phyloP scores from a whole-genome alignment of 352 stramenopile species.

The Phytophthora boehmeriae region DNA sequence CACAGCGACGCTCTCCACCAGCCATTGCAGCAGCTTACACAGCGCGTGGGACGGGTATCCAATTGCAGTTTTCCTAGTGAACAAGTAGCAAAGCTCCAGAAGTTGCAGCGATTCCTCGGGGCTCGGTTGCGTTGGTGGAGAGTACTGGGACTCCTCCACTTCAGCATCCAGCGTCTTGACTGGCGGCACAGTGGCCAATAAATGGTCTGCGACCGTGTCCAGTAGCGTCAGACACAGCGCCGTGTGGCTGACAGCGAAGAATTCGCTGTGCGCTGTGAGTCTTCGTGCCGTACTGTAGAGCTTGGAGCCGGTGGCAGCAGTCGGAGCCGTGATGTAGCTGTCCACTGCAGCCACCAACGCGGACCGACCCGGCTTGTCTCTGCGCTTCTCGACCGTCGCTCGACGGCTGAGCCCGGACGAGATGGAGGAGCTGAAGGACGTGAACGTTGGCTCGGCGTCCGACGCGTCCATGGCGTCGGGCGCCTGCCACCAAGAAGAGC shows the following conservation, averaged over 20 bases:
- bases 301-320: slow-evolving; percentile 29
- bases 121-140: slow-evolving; percentile 31
- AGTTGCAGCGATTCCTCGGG: slow-evolving; percentile 42
- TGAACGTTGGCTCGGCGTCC: slow-evolving; percentile 41
- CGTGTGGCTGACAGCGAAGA: slow-evolving; percentile 54
- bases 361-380: slow-evolving; percentile 30
- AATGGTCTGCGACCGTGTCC: slow-evolving; percentile 61
- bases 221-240: slow-evolving; percentile 58
- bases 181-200: slow-evolving; percentile 30
- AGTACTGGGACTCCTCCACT: slow-evolving; percentile 29
- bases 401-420: slow-evolving; percentile 16
- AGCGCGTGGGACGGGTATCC: slow-evolving; percentile 77
- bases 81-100: slow-evolving; percentile 69
- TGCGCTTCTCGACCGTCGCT: slow-evolving; percentile 19
- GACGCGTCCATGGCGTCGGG: slow-evolving; percentile 48
- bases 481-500: slow-evolving; percentile 50
- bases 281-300: slow-evolving; percentile 57
- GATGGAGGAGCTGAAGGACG: slow-evolving; percentile 39
- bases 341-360: slow-evolving; percentile 41
- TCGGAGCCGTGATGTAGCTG: slow-evolving; percentile 47
- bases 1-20: slow-evolving; percentile 51
- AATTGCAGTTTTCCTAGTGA: slow-evolving; percentile 54
- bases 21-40: slow-evolving; percentile 72
- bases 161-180: slow-evolving; percentile 8
- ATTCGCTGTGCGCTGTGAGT: slow-evolving; percentile 37